Evolutionary conservation across 768 basidiomycete genomes (phyloP).

Genomic region (Lyophyllum atratum): DNA sequence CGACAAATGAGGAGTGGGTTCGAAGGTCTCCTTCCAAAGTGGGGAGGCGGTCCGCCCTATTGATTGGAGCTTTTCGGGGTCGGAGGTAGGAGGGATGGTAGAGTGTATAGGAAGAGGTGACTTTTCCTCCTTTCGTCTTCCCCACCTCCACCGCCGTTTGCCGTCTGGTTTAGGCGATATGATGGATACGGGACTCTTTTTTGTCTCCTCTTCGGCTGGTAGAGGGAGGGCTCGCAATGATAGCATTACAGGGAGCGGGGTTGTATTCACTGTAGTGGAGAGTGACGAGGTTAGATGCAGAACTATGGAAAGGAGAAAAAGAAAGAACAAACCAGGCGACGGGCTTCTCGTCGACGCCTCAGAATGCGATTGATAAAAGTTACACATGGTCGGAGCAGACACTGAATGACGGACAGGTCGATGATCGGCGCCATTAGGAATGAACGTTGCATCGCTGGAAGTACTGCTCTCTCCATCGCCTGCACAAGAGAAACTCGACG

Average conservation of each 20-base stretch:
- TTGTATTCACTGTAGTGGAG: not conserved
- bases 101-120: not conserved
- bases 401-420: slow-evolving; percentile 12
- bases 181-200: not conserved
- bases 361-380: not conserved
- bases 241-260: not conserved
- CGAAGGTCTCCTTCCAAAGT: slow-evolving; percentile 4
- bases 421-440: not conserved
- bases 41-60: not conserved
- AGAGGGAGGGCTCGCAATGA: not conserved
- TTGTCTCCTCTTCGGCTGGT: slow-evolving; percentile 1
- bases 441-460: not conserved
- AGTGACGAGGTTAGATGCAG: not conserved
- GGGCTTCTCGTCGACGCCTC: slow-evolving; percentile 4
- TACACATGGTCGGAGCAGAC: slow-evolving; percentile 13
- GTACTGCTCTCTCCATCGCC: not conserved
- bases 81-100: not conserved
- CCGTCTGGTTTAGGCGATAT: not conserved
- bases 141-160: slow-evolving; percentile 12
- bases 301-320: not conserved
- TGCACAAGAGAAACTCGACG: not conserved
- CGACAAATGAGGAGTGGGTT: slow-evolving; percentile 11
- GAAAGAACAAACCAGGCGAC: slow-evolving; percentile 3
- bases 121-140: not conserved
- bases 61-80: not conserved